Evolutionary conservation across 768 basidiomycete genomes (phyloP).

Genomic region (Tephrocybe rancida): DNA sequence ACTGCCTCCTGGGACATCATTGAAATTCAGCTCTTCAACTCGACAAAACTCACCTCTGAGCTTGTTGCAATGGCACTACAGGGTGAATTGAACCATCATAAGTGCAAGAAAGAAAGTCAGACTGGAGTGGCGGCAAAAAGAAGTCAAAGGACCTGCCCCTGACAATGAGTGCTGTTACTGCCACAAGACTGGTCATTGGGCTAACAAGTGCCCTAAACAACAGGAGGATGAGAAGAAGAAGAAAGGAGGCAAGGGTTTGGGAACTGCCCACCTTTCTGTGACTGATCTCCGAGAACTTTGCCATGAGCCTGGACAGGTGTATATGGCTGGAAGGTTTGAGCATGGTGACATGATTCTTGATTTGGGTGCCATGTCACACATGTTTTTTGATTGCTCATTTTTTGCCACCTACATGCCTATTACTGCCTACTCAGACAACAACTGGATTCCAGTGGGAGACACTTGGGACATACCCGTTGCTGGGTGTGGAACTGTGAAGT

Average conservation of each 20-base stretch:
- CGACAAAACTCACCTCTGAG: neutral
- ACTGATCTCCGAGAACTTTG: neutral
- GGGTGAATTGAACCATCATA: neutral
- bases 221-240: conserved; percentile 1
- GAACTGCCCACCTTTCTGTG: neutral
- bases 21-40: neutral
- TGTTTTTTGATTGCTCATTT: neutral
- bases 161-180: neutral
- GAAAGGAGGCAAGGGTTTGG: neutral
- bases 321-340: neutral
- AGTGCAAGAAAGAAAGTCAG: neutral
- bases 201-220: neutral
- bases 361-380: neutral
- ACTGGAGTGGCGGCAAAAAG: neutral
- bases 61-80: neutral
- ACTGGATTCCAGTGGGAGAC: conserved; percentile 6
- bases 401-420: neutral
- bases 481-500: neutral
- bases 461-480: neutral
- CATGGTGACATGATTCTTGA: neutral
- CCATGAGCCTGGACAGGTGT: conserved; percentile 1
- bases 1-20: neutral
- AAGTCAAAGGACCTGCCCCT: neutral
- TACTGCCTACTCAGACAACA: neutral
- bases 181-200: neutral